Conservation (phyloP, 805 yeast genomes). For the Candida boidinii region DNA sequence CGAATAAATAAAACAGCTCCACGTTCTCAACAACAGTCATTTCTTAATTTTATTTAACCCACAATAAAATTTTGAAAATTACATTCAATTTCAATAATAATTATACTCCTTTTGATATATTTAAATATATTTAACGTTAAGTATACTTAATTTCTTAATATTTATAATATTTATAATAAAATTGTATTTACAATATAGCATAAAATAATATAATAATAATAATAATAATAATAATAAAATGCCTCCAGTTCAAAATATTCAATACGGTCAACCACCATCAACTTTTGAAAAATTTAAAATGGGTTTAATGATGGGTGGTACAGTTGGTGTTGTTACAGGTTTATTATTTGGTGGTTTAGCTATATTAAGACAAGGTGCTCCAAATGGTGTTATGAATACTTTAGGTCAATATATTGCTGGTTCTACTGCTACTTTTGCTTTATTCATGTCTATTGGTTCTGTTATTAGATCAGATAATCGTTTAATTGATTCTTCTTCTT, state of each 20-base stretch:
- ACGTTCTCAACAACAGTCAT: too few species aligned
- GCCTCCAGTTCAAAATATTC: conserved; percentile 68
- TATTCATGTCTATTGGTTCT: conserved; percentile 94
- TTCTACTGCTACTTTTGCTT: conserved; percentile 93
- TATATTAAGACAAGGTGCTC: conserved; percentile 91
- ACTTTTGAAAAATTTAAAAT: conserved; percentile 91
- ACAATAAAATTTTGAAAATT: too few species aligned
- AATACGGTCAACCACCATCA: conserved; percentile 53
- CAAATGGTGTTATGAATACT: conserved; percentile 94
- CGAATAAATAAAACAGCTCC: too few species aligned
- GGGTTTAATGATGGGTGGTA: conserved; percentile 96
- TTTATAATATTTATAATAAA: too few species aligned
- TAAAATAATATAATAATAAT: too few species aligned
- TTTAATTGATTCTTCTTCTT: conserved; percentile 9
- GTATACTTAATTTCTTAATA: too few species aligned
- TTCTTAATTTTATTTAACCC: too few species aligned
- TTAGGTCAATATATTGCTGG: conserved; percentile 95
- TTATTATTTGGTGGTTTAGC: conserved; percentile 91
- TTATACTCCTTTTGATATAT: too few species aligned
- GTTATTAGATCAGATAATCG: conserved; percentile 70
- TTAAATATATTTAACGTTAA: too few species aligned
- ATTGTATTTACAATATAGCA: too few species aligned
- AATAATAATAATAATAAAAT: conserved; percentile 20
- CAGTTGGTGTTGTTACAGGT: conserved; percentile 92
- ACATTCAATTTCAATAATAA: too few species aligned